Evolutionary conservation across 169 alveolate genomes (phyloP).

Genomic region (Plasmodium berghei): DNA sequence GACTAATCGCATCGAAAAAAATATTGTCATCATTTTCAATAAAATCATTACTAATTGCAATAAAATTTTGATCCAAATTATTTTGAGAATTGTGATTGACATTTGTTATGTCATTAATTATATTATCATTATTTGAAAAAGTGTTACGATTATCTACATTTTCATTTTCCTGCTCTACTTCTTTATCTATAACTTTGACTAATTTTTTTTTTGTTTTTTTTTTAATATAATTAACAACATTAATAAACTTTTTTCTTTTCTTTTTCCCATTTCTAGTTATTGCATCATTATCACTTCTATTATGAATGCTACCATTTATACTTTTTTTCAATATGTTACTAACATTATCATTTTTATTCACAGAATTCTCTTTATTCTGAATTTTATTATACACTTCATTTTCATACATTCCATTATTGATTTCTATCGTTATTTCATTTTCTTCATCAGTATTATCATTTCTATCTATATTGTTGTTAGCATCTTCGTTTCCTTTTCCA

Average conservation of each 20-base stretch:
- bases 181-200: slow-evolving; percentile 24
- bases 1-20: not conserved
- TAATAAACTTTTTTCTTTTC: slow-evolving; percentile 41
- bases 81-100: not conserved
- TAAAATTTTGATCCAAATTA: not conserved
- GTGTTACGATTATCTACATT: not conserved
- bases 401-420: not conserved
- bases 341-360: not conserved
- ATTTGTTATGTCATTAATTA: not conserved
- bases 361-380: not conserved
- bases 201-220: slow-evolving; percentile 46
- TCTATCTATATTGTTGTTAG: not conserved
- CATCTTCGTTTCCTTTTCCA: not conserved
- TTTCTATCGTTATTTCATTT: not conserved
- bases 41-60: not conserved
- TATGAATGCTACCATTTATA: not conserved
- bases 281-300: not conserved
- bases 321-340: not conserved
- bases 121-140: not conserved
- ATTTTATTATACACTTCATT: not conserved
- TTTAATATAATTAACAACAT: slow-evolving; percentile 58
- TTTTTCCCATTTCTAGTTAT: slow-evolving; percentile 7
- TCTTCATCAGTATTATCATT: not conserved
- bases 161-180: not conserved
- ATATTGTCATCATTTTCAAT: not conserved